Conservation (phyloP, 2,329 filamentous ascomycete species). For the Fusarium verticillioides region DNA sequence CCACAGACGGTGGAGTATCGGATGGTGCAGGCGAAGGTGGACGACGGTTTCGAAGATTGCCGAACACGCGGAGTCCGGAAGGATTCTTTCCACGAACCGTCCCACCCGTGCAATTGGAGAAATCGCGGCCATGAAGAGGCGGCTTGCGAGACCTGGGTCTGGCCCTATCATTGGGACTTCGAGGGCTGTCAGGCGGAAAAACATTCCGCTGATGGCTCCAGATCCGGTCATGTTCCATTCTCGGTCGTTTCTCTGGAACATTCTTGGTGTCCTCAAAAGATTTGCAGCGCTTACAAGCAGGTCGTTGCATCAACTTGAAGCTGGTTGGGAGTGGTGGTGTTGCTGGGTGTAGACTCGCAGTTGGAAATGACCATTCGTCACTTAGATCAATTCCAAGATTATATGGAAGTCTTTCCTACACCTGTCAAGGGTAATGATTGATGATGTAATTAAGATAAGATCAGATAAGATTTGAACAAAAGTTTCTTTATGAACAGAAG, state of each 20-base stretch:
- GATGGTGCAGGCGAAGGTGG: neutral
- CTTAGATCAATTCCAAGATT: neutral
- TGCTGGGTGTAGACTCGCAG: accelerated
- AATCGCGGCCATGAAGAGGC: neutral
- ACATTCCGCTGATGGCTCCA: no score
- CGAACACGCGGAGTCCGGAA: accelerated
- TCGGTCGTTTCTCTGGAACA: neutral
- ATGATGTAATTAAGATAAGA: no score
- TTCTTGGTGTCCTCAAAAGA: neutral
- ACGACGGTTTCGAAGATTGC: neutral
- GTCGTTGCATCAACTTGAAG: neutral
- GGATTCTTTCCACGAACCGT: neutral
- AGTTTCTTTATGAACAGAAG: neutral
- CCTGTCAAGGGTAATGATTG: no score
- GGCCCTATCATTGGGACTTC: no score
- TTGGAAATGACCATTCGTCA: accelerated
- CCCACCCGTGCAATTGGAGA: accelerated
- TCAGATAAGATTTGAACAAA: neutral
- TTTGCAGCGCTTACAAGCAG: no score
- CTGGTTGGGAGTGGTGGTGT: accelerated
- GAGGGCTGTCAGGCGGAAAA: no score
- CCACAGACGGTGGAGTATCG: neutral
- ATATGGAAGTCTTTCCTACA: no score
- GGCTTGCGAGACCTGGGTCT: no score
- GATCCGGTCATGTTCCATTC: neutral